Conservation (phyloP, 257 asterid genomes). For the Eucommia ulmoides region DNA sequence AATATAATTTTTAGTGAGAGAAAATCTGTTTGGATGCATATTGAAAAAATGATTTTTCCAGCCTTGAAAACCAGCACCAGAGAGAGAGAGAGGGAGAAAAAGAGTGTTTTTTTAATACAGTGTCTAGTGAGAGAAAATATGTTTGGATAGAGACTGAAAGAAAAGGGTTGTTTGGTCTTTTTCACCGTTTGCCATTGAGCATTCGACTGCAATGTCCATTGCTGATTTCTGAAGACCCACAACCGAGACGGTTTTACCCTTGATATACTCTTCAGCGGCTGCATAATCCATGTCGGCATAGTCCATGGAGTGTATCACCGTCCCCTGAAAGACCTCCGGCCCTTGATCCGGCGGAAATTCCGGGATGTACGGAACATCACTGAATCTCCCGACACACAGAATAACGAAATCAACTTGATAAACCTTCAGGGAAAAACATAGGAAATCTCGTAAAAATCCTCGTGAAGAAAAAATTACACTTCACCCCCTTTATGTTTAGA, state of each 20-base stretch:
- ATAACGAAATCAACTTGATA: slow-evolving; percentile 26
- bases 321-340: slow-evolving; percentile 29
- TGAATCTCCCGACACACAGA: slow-evolving; percentile 31
- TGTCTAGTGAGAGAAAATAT: no score
- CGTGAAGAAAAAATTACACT: no score
- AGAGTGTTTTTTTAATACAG: no score
- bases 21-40: no score
- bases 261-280: slow-evolving; percentile 14
- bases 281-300: slow-evolving; percentile 26
- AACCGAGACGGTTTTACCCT: slow-evolving; percentile 26
- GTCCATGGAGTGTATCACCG: slow-evolving; percentile 37
- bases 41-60: no score
- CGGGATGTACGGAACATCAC: slow-evolving; percentile 30
- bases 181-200: slow-evolving; percentile 28
- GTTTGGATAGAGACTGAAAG: no score
- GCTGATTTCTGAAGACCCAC: slow-evolving; percentile 45
- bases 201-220: slow-evolving; percentile 36
- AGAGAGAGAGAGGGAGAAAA: no score
- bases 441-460: neutral
- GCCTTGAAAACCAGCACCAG: no score
- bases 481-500: neutral
- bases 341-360: slow-evolving; percentile 25
- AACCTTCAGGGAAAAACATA: slow-evolving; percentile 6
- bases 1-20: no score
- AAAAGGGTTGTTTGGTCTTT: neutral